Evolutionary conservation across 306 rosid species (phyloP).

Genomic region (Parietaria judaica): DNA sequence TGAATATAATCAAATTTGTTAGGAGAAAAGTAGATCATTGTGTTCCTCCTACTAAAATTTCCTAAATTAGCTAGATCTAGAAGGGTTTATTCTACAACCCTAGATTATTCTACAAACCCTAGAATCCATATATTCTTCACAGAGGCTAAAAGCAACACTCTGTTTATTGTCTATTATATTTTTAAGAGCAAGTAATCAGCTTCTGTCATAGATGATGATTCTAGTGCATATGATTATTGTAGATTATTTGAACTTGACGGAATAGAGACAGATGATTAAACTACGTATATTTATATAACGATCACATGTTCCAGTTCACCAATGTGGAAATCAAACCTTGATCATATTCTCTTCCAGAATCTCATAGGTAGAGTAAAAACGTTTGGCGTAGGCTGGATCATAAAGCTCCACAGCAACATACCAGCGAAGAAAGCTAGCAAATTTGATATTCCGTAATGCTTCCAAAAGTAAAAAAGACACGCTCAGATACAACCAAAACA

Average conservation of each 20-base stretch:
- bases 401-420: constrained; percentile 92
- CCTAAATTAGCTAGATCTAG: too few species aligned
- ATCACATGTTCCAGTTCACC: too few species aligned
- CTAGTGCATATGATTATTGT: constrained; percentile 1
- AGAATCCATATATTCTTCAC: background rate
- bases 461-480: constrained; percentile 29
- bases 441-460: constrained; percentile 82
- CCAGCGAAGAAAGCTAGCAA: constrained; percentile 99
- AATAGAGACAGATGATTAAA: background rate
- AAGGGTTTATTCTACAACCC: too few species aligned
- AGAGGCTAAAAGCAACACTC: background rate
- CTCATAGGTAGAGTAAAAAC: constrained; percentile 86
- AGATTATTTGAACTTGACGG: background rate
- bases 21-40: too few species aligned
- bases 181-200: too few species aligned
- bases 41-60: too few species aligned
- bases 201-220: background rate
- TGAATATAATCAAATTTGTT: too few species aligned
- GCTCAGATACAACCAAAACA: constrained; percentile 21
- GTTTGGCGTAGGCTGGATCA: constrained; percentile 90
- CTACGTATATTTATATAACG: too few species aligned
- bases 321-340: constrained; percentile 54
- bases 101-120: too few species aligned
- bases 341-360: constrained; percentile 91
- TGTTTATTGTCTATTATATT: too few species aligned